These are phyloP conservation scores for Cytospora mali DNA, from an alignment of 2,329 filamentous ascomycete genomes.

Conservation along the genomic window DNA sequence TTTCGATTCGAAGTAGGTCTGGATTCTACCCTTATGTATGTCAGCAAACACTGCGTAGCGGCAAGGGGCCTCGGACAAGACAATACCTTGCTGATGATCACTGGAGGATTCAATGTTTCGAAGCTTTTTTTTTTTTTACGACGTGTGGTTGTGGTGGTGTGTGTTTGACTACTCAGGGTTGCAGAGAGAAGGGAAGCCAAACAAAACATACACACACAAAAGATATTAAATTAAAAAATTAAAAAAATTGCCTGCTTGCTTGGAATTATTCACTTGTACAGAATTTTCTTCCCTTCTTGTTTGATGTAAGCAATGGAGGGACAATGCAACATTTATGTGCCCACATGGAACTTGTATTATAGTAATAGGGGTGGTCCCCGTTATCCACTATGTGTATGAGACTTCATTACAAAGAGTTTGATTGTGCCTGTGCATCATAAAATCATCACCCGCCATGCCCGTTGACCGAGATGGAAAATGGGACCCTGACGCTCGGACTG, in stretches of 20 bases:
- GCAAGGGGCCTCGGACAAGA: no score
- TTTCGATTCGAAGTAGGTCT: not conserved
- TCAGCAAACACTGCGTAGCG: not conserved
- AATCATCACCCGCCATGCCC: not conserved
- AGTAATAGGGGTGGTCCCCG: constrained; percentile 3
- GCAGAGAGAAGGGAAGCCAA: not conserved
- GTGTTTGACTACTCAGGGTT: not conserved
- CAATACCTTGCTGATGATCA: not conserved
- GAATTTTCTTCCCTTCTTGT: not conserved
- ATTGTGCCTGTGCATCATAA: constrained; percentile 19
- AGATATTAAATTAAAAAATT: no score
- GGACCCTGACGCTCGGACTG: constrained; percentile 19
- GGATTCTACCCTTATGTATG: not conserved
- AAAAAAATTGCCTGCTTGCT: no score
- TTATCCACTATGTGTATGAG: constrained; percentile 11
- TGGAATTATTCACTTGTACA: not conserved
- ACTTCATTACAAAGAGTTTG: constrained; percentile 13
- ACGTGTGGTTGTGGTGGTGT: no score
- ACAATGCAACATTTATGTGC: constrained; percentile 12
- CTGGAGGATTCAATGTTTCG: not conserved
- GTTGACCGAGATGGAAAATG: constrained; percentile 19
- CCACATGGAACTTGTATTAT: not conserved
- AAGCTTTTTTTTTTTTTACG: not conserved
- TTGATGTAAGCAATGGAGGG: constrained; percentile 2
- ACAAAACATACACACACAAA: no score